Evolutionary conservation across 805 yeast genomes (phyloP).

Genomic region (Suhomyces tanzawaensis): DNA sequence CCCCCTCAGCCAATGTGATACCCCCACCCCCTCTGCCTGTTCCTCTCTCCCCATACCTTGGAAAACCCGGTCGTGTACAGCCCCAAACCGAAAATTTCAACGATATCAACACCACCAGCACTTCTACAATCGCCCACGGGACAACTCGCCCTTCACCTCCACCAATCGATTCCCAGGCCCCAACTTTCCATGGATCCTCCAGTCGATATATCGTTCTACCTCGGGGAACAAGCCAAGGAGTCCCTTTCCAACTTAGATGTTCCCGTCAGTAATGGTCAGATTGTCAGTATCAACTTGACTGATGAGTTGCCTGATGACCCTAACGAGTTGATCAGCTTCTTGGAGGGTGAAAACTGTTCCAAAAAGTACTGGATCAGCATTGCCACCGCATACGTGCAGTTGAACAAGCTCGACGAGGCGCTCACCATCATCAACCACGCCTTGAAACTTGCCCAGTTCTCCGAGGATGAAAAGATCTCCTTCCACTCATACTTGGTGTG

Average conservation of each 20-base stretch:
- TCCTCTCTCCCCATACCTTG: neutral
- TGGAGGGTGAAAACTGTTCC: slow-evolving; percentile 77
- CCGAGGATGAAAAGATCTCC: slow-evolving; percentile 44
- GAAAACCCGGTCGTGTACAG: slow-evolving; percentile 1
- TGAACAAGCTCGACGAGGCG: slow-evolving; percentile 59
- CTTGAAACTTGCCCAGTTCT: slow-evolving; percentile 37
- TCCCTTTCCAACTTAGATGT: slow-evolving; percentile 49
- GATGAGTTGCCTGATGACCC: slow-evolving; percentile 90
- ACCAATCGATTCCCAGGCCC: neutral
- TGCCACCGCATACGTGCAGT: slow-evolving; percentile 75
- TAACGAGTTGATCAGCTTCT: slow-evolving; percentile 69
- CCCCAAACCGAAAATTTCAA: slow-evolving; percentile 4
- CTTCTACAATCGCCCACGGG: neutral
- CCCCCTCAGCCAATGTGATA: neutral
- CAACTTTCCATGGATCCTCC: slow-evolving; percentile 4
- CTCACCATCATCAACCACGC: slow-evolving; percentile 62
- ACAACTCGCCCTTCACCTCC: neutral
- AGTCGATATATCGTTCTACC: slow-evolving; percentile 29
- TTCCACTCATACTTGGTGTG: slow-evolving; percentile 69
- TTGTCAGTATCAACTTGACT: slow-evolving; percentile 77
- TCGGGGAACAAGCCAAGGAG: slow-evolving; percentile 31
- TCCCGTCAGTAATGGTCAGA: slow-evolving; percentile 74
- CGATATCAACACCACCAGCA: neutral
- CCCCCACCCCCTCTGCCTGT: neutral
- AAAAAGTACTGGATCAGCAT: slow-evolving; percentile 81